These are phyloP conservation scores for Pythium aphanidermatum DNA, from an alignment of 352 stramenopile species.

Conservation along the genomic window DNA sequence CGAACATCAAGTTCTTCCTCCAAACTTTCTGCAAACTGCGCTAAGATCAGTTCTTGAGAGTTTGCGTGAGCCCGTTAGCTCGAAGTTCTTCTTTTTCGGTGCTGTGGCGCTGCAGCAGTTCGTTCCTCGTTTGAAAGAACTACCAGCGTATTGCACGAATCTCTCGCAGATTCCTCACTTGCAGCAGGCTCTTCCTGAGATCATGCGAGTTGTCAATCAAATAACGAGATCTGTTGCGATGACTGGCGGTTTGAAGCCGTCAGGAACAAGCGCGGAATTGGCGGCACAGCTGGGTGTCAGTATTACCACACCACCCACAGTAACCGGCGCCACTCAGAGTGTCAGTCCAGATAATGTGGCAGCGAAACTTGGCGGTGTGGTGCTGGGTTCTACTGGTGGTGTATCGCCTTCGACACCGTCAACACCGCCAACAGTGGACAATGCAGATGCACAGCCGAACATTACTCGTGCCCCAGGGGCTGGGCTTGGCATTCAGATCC, in stretches of 20 bases:
- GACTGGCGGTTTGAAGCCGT: constrained; percentile 24
- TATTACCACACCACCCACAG: too few species aligned
- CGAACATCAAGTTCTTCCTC: constrained; percentile 96
- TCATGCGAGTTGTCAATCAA: constrained; percentile 85
- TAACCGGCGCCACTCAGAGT: too few species aligned
- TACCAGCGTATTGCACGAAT: constrained; percentile 97
- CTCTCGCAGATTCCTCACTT: constrained; percentile 98
- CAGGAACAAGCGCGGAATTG: not conserved
- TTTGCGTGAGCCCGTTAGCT: constrained; percentile 93
- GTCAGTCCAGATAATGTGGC: too few species aligned
- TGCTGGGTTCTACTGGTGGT: constrained; percentile 16
- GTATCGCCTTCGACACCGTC: constrained; percentile 9
- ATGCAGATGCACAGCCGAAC: constrained; percentile 2
- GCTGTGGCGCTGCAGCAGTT: constrained; percentile 98
- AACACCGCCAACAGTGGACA: constrained; percentile 14
- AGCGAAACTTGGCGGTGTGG: not conserved
- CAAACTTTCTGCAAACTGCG: constrained; percentile 97
- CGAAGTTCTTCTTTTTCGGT: constrained; percentile 98
- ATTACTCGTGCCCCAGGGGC: constrained; percentile 1
- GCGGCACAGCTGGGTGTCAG: not conserved
- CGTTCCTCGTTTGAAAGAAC: constrained; percentile 93
- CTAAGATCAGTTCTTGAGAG: constrained; percentile 97
- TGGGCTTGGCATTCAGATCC: constrained; percentile 16
- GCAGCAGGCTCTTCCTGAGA: constrained; percentile 90
- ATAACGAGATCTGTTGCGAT: constrained; percentile 58